These are phyloP conservation scores for Nicotiana tomentosiformis DNA, from an alignment of 257 asterid species.

Conservation along the genomic window DNA sequence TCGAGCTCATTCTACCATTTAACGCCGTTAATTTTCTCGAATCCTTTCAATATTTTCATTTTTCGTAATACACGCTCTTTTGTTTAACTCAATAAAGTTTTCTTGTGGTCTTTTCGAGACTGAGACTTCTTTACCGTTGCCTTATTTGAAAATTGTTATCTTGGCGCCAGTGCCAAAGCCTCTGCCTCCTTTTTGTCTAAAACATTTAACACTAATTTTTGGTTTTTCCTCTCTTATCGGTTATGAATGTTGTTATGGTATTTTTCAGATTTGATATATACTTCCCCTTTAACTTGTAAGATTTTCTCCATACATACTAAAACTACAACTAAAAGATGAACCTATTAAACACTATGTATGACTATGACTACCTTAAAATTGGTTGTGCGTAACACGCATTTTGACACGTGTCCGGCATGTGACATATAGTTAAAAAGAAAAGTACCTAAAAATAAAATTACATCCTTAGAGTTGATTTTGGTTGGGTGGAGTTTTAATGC, in stretches of 20 bases:
- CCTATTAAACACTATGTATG: too few species aligned
- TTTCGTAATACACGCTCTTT: too few species aligned
- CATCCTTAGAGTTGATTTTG: too few species aligned
- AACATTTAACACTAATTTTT: not conserved
- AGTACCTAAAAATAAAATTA: too few species aligned
- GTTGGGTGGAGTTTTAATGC: too few species aligned
- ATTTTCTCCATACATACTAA: too few species aligned
- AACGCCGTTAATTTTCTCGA: not conserved
- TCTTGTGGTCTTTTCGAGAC: conserved; percentile 1
- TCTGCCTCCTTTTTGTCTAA: not conserved
- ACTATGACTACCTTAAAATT: too few species aligned
- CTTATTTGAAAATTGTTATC: not conserved
- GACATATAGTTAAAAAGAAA: too few species aligned
- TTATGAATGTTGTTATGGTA: not conserved
- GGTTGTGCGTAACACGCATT: too few species aligned
- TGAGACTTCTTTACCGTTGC: conserved; percentile 7
- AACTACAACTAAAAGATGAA: too few species aligned
- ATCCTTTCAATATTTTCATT: not conserved
- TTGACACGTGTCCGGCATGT: too few species aligned
- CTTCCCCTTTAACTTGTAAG: too few species aligned
- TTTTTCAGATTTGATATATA: not conserved
- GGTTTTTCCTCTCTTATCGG: not conserved
- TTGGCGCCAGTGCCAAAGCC: not conserved
- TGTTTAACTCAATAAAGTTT: not conserved
- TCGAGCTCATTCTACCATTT: not conserved